Evolutionary conservation across 345 rosid genomes (phyloP), one percentile per base, ranked within the genome.

Genomic region (Psidium friedrichsthalianum): DNA sequence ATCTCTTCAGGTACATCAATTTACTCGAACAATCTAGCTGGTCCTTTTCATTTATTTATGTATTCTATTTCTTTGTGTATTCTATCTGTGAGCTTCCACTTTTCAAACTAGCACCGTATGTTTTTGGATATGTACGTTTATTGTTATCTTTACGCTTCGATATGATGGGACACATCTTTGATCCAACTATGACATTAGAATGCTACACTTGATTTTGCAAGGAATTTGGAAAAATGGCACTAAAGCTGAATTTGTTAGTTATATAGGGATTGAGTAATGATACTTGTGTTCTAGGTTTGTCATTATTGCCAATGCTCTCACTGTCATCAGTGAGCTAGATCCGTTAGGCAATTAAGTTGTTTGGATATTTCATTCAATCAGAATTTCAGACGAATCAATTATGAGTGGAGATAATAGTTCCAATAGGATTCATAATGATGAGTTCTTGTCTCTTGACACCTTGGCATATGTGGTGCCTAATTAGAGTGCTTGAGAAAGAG

Each of bases 1-100:
- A 88, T 83, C 94, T 96, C 83, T 94, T 95, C 89, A 93, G 96
- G 98, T 93, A 90, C 84, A 82, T 76, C 51, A 5, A 82, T 29
- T 56, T 14, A 40, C 32, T n/a, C 18, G 14, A 69, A 69, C 80
- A 69, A 10, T 82, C 18, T 36, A n/a, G 53, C 85, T 51, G 27
- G 53, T 42, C 40, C 27, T 42, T 49, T 69, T 8, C 24, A 44
- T 10, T 52, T 21, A 25, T 32, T 40, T 42, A 51, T 64, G 15
- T 83, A 40, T 83, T 51, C 56, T 56, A 56, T 53, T n/a, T 84
- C 51, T 51, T 22, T 12, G 82, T 78, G 53, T 76, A 54, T 51
- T 44, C 59, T 8, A 18, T 81, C 12, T 59, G 84, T 36, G 49
- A 36, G 61, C 85, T 42, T 40, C 57, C 59, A 36, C 80, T 36